Conservation (phyloP, 768 basidiomycete species). For the Mycena floridula region DNA sequence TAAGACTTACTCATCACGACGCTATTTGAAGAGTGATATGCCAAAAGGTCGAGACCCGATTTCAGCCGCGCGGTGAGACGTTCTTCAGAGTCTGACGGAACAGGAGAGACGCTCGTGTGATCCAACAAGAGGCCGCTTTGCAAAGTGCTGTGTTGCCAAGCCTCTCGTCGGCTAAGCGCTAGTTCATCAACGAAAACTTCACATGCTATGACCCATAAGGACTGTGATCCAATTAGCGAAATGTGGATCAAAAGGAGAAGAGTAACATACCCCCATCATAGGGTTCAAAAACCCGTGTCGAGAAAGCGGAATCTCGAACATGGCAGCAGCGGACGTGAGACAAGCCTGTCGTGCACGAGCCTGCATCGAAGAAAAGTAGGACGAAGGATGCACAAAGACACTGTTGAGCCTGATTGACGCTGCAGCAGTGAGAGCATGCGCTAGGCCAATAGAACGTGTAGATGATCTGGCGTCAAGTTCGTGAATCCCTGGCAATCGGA, state of each 20-base stretch:
- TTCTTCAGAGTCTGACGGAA: too few species aligned
- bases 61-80: too few species aligned
- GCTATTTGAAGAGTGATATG: too few species aligned
- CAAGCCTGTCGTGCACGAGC: slow-evolving; percentile 37
- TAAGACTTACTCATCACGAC: too few species aligned
- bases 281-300: slow-evolving; percentile 38
- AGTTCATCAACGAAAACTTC: slow-evolving; percentile 43
- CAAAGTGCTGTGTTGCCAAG: too few species aligned
- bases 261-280: slow-evolving; percentile 44
- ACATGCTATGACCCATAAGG: slow-evolving; percentile 41
- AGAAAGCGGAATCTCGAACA: slow-evolving; percentile 33
- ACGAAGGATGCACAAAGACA: slow-evolving; percentile 33
- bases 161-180: too few species aligned
- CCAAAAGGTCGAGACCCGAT: too few species aligned
- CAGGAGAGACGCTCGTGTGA: too few species aligned
- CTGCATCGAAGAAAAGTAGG: slow-evolving; percentile 10
- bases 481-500: slow-evolving; percentile 25
- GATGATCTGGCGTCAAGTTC: slow-evolving; percentile 22
- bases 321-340: slow-evolving; percentile 35
- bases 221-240: slow-evolving; percentile 22
- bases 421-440: slow-evolving; percentile 41
- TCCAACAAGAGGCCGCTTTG: too few species aligned
- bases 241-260: slow-evolving; percentile 3
- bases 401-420: slow-evolving; percentile 49
- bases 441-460: slow-evolving; percentile 26